These are phyloP conservation scores for Thelephora ganbajun DNA, from an alignment of 768 basidiomycete species.

Conservation along the genomic window DNA sequence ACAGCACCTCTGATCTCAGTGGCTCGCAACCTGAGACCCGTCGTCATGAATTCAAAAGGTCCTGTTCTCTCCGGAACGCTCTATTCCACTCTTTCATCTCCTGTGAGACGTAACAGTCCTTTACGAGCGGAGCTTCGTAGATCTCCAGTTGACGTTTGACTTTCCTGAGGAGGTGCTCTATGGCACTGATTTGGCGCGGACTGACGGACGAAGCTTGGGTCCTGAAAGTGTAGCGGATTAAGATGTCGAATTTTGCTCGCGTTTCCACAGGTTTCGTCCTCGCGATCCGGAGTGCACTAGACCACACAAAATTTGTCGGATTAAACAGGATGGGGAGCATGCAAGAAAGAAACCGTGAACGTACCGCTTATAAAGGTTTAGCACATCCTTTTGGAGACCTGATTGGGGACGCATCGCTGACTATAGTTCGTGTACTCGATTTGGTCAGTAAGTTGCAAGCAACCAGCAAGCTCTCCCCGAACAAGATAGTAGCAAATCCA, in stretches of 20 bases:
- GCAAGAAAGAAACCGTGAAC: background rate
- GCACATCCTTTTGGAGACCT: slow-evolving; percentile 38
- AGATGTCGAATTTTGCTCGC: slow-evolving; percentile 52
- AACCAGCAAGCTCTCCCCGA: too few species aligned
- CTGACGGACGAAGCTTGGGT: slow-evolving; percentile 45
- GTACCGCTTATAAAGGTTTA: slow-evolving; percentile 42
- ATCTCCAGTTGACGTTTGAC: slow-evolving; percentile 53
- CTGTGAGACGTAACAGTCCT: slow-evolving; percentile 60
- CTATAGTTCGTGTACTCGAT: too few species aligned
- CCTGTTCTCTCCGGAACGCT: background rate
- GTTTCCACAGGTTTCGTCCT: slow-evolving; percentile 46
- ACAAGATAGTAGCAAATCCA: too few species aligned
- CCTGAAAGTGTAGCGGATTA: slow-evolving; percentile 58
- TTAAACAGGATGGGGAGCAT: too few species aligned
- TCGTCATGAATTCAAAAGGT: too few species aligned
- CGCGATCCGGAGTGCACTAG: slow-evolving; percentile 66
- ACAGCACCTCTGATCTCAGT: too few species aligned
- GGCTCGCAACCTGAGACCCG: too few species aligned
- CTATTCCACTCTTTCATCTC: slow-evolving; percentile 58
- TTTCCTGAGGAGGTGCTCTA: slow-evolving; percentile 67
- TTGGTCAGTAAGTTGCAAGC: too few species aligned
- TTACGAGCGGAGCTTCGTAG: slow-evolving; percentile 53
- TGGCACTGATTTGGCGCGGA: slow-evolving; percentile 48
- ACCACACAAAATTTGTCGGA: background rate
- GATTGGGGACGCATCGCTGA: slow-evolving; percentile 14